Base-by-base conservation (phyloP, 1,284 basidiomycete genomes). In the Lentinula novae-zelandiae region DNA sequence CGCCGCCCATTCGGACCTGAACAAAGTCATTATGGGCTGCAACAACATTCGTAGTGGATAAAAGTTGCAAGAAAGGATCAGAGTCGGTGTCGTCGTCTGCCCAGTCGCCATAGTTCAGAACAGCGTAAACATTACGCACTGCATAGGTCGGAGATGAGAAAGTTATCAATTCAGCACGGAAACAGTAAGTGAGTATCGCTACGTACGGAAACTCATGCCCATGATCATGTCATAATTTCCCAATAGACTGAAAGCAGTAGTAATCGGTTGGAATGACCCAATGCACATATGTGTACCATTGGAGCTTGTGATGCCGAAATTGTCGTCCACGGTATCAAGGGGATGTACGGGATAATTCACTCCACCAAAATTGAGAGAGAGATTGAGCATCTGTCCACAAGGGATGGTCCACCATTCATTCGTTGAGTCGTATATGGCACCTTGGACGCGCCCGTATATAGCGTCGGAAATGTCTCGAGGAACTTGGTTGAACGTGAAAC, bases 241-340 rank as follows among this genome's bases (percentile, higher is more conserved):
- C 15, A 89, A 78, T 33, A 90, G 66, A 75, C 86, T 89, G 73
- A 90, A 90, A 8, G 89, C 89, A 9, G 84, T 84, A 7, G 88
- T 90, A 67, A 91, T 91, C 8, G 89, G 89, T 77, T 92, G 89
- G 78, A 90, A 92, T 85, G 87, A 78, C 27, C 89, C 89, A 61
- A 87, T 79, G 69, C 89, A 92, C 5, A 84, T 80, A 58, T 78
- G 72, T 64, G 78, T 82, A 27, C 89, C 89, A n/a, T 74, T 79
- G 4, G 77, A 70, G 67, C 86, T 80, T 2, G 75, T 72, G 62
- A 79, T 75, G 48, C 71, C 72, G 62, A 90, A 87, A 67, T 89
- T 89, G 68, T 82, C 80, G 65, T 86, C 88, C 17, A 86, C 85
- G 7, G 82, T 77, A 66, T 92, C 89, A 46, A 92, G 75, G 10